Base-by-base conservation (phyloP, 441 rosid genomes). In the Raphanus hybrid region DNA sequence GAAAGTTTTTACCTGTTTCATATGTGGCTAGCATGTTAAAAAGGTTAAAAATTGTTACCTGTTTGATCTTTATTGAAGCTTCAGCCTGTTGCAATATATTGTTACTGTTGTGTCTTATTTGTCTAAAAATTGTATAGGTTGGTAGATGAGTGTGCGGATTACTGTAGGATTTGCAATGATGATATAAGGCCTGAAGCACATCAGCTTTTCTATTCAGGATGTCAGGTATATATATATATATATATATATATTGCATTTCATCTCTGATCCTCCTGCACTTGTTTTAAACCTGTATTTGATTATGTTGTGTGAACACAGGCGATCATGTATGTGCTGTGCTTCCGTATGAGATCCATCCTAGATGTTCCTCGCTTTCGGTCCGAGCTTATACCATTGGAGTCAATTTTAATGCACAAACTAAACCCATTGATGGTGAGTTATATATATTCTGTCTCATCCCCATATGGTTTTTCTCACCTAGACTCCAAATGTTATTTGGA, bases 271-370 rank as follows among this genome's bases (percentile, higher is more conserved):
- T 52, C 8, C 3, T 23, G 14, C 52, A 45, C 4, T 45, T 45
- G 52, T 3, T 45, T 23, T 62, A 64, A 32, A 11, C 41, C n/a
- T 5, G 4, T 11, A 7, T 26, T 76, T 69, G 70, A 39, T 14
- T 70, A 1, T 59, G 15, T 58, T 57, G 16, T 34, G 75, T 32
- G 62, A n/a, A 57, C 5, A 9, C 85, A 95, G 99, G 98, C 97
- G 34, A 85, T 96, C 64, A 82, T 93, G 92, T 91, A 96, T 48
- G 88, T 89, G 60, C 90, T 96, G 32, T 96, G 98, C 87, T 96
- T 96, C 75, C 89, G 93, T 6, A 87, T 93, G 98, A 87, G 87
- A 76, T 81, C 92, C 35, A 83, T 96, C 57, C 76, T 88, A 75
- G 87, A 87, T 74, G 86, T 88, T 75, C 90, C 95, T 15, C 79